phyloP scores from a whole-genome alignment of 306 rosid genomes.

The Lathyrus sativus region DNA sequence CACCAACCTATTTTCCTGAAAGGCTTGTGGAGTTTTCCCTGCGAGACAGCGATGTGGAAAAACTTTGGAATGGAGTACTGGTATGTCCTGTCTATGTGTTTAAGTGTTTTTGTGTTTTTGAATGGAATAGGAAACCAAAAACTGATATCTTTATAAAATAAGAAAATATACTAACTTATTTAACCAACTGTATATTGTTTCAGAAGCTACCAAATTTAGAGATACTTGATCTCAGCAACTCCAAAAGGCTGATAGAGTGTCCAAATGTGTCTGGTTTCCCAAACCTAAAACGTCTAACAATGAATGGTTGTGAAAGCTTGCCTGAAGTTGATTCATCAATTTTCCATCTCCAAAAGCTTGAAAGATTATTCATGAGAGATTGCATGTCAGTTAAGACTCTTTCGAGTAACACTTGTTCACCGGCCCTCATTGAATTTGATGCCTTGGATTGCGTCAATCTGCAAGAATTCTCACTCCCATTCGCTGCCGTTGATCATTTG shows the following conservation, averaged over 20 bases:
- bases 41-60: background rate
- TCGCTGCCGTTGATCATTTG: background rate
- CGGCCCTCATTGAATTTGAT: rapidly evolving
- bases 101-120: background rate
- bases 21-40: conserved; percentile 24
- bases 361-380: rapidly evolving
- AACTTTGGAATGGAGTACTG: conserved; percentile 18
- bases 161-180: background rate
- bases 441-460: background rate
- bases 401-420: background rate
- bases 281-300: background rate
- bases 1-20: background rate
- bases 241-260: background rate
- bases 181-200: background rate
- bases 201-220: conserved; percentile 29
- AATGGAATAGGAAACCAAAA: background rate
- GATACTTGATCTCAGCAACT: background rate
- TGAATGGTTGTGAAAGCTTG: background rate
- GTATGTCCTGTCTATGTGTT: background rate
- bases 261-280: conserved; percentile 12
- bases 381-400: conserved; percentile 24
- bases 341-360: conserved; percentile 3
- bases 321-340: conserved; percentile 13
- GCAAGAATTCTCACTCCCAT: background rate
- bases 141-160: background rate